These are phyloP conservation scores for Podaxis mareebaensis DNA, from an alignment of 768 basidiomycete species.

Conservation along the genomic window DNA sequence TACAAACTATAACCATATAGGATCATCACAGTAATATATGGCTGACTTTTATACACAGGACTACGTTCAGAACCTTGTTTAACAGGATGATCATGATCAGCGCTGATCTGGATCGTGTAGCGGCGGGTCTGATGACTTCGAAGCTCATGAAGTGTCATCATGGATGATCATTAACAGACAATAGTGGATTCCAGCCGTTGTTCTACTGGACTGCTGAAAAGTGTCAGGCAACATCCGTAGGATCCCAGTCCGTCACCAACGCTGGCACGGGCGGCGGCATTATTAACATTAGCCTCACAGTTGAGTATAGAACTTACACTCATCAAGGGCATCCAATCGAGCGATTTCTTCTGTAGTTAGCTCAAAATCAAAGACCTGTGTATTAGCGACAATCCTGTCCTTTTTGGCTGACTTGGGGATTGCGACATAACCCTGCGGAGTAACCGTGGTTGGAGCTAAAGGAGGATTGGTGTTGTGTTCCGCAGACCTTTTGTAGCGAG, in stretches of 20 bases:
- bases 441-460: not conserved
- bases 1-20: conserved; percentile 5
- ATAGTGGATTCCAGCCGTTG: not conserved
- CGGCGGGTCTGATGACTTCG: not conserved
- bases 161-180: not conserved
- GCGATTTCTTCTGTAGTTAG: conserved; percentile 50
- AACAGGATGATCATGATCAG: conserved; percentile 9
- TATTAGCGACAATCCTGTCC: conserved; percentile 54
- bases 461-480: not conserved
- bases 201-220: not conserved
- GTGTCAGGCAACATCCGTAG: conserved; percentile 23
- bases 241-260: conserved; percentile 46
- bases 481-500: conserved; percentile 69
- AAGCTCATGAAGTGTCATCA: conserved; percentile 1
- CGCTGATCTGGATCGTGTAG: conserved; percentile 8
- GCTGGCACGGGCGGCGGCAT: conserved; percentile 22
- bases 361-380: conserved; percentile 64
- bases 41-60: conserved; percentile 5
- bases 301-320: conserved; percentile 36
- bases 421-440: conserved; percentile 52
- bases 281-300: not conserved
- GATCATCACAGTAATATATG: not conserved
- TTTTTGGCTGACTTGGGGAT: conserved; percentile 64
- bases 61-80: conserved; percentile 12
- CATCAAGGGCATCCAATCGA: conserved; percentile 52